These are phyloP conservation scores for Neobulgaria alba DNA, from an alignment of 2,329 filamentous ascomycete species.

Conservation along the genomic window DNA sequence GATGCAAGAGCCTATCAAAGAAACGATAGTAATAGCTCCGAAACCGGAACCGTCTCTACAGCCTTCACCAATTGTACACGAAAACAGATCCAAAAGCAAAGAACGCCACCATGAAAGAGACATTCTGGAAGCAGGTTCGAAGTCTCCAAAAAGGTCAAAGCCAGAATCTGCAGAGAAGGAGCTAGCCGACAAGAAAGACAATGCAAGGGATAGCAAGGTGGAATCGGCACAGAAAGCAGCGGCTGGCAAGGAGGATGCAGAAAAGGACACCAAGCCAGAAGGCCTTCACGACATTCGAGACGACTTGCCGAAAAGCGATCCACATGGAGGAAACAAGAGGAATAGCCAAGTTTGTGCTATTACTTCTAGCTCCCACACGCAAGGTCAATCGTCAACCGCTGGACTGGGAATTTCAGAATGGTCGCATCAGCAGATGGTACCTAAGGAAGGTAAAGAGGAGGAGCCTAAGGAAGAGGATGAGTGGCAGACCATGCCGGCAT, in stretches of 20 bases:
- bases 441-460: slow-evolving; percentile 39
- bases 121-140: too few relatives aligned
- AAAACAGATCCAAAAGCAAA: not conserved
- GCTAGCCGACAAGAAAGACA: not conserved
- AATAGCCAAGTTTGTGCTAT: not conserved
- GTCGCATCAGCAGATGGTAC: slow-evolving; percentile 75
- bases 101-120: too few relatives aligned
- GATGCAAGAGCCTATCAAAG: slow-evolving; percentile 6
- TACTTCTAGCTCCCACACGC: slow-evolving; percentile 16
- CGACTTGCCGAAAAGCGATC: not conserved
- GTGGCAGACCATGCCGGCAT: slow-evolving; percentile 93
- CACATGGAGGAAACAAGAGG: slow-evolving; percentile 1
- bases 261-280: not conserved
- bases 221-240: not conserved
- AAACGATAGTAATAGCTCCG: slow-evolving; percentile 1
- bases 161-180: too few relatives aligned
- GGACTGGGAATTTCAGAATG: slow-evolving; percentile 57
- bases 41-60: slow-evolving; percentile 2
- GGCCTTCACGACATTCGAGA: not conserved
- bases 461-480: slow-evolving; percentile 51
- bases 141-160: too few relatives aligned
- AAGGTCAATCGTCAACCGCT: slow-evolving; percentile 17
- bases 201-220: not conserved
- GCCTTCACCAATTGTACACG: not conserved
- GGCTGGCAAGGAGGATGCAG: not conserved